phyloP scores from a whole-genome alignment of 78 protist genomes.

The Dictyostelium purpureum region DNA sequence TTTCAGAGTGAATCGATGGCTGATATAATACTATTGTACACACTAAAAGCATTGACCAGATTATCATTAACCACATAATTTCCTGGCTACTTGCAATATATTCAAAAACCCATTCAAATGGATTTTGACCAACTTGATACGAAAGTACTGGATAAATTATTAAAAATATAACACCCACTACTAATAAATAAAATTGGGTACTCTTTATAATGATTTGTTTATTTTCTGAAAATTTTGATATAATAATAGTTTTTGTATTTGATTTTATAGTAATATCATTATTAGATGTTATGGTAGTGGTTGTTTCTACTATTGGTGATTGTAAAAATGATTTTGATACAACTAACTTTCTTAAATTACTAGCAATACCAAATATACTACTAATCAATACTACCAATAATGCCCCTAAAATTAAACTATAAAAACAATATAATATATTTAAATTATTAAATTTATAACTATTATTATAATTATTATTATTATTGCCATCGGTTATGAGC shows the following conservation, averaged over 20 bases:
- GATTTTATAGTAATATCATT: background rate
- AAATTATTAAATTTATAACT: background rate
- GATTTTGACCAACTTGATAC: slow-evolving; percentile 1
- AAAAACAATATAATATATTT: background rate
- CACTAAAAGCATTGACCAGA: background rate
- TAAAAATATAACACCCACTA: background rate
- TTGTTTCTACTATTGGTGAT: background rate
- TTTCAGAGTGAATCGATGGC: background rate
- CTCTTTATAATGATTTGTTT: background rate
- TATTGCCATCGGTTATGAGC: background rate
- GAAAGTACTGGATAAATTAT: slow-evolving; percentile 1
- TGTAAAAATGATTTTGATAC: background rate
- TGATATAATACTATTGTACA: slow-evolving; percentile 3
- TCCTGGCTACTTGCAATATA: background rate
- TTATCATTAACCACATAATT: background rate
- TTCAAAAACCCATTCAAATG: slow-evolving; percentile 34
- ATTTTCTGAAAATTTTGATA: too few species aligned
- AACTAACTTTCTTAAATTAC: background rate
- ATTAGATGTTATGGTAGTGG: background rate
- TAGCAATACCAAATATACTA: background rate
- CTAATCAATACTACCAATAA: background rate
- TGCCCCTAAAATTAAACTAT: slow-evolving; percentile 13
- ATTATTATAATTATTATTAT: background rate
- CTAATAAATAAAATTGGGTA: background rate
- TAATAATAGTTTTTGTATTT: background rate